Evolutionary conservation across 139 green algal genomes (phyloP), one percentile per base, ranked within the genome.

Genomic region (Chlorella sorokiniana): DNA sequence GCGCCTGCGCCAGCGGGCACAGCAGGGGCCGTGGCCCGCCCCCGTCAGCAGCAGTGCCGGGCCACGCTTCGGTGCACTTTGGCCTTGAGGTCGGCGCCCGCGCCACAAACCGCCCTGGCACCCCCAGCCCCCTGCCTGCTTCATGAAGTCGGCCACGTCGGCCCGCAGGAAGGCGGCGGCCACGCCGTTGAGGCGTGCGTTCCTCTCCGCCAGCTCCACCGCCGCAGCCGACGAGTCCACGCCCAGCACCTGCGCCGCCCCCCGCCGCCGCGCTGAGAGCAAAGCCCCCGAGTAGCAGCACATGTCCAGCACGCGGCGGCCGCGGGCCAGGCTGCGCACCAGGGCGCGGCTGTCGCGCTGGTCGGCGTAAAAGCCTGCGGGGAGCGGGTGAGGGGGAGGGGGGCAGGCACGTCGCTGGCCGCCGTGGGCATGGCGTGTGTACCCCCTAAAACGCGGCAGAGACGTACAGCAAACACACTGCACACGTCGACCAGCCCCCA

Each of bases 271-370:
- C 90, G 37, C 83, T 85, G 29, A 94, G 56, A 18, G 89, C 86
- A 83, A 95, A 94, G 11, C 90, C 89, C 90, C 90, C 11, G 79
- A 95, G 89, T 97, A 99, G 84, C 93, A 98, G 88, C 94, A 99
- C 35, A 98, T 81, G 90, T 99, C 95, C 9, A 98, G 84, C 29
- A 95, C 92, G 4, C 59, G 85, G 65, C 86, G 92, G 40, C 88
- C 81, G 23, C 42, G 3, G 7, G 64, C 61, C 48, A 98, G 69
- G 14, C 51, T n/a, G 0, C 88, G 84, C 27, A 98, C 41, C 20
- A 94, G 86, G 3, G 75, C 77, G 0, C 96, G 91, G 85, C 86
- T 96, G 68, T 97, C 94, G 1, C 96, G 84, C 88, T 98, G 93
- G 78, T 97, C 95, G 3, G 89, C 91, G 80, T 95, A 96, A 71